Base-by-base conservation (phyloP, 2,329 filamentous ascomycete genomes). In the Rhexocercosporidium sp. region DNA sequence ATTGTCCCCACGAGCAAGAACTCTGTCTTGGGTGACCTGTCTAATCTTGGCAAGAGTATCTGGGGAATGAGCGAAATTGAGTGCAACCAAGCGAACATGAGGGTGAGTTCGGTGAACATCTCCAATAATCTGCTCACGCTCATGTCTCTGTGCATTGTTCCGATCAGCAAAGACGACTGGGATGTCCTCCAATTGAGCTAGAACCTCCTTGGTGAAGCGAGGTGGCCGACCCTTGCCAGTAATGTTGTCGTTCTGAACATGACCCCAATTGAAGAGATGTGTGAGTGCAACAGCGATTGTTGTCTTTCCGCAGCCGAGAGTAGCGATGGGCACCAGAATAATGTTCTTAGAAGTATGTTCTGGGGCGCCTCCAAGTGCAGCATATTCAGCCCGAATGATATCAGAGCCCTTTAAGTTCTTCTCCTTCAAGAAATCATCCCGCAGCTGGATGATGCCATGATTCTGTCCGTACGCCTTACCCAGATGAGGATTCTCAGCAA, bases 191-290 rank as follows among this genome's bases (percentile, higher is more conserved):
- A 97, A 84, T 63, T 88, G 79, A 27, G 89, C 85, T 61, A 90
- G 84, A 46, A 96, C 84, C 41, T 88, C 87, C 60, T 88, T 85
- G 0, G 91, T 92, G 77, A 99, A 98, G 63, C 88, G 86, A 69
- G 90, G 88, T 3, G 93, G 91, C 41, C 95, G 92, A 64, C 86
- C 86, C 77, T 92, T 91, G 70, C 90, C 93, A 62, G 89, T 88
- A 67, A 99, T 96, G 77, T 99, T 97, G 81, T 99, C 96, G 77
- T 99, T 99, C 77, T 99, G 96, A 59, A 97, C 84, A 77, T 97
- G 94, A 18, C 93, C 95, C 92, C 94, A 98, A 64, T 85, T 88
- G 72, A 98, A 97, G 0, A 99, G 85, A 75, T 93, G 90, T 4
- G 86, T 86, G 22, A 99, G 82, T 2, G 92, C 94, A 59, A 96